Evolutionary conservation across 192 early-diverging fungal genomes (phyloP).

Genomic region (Dimargaris cristalligena): DNA sequence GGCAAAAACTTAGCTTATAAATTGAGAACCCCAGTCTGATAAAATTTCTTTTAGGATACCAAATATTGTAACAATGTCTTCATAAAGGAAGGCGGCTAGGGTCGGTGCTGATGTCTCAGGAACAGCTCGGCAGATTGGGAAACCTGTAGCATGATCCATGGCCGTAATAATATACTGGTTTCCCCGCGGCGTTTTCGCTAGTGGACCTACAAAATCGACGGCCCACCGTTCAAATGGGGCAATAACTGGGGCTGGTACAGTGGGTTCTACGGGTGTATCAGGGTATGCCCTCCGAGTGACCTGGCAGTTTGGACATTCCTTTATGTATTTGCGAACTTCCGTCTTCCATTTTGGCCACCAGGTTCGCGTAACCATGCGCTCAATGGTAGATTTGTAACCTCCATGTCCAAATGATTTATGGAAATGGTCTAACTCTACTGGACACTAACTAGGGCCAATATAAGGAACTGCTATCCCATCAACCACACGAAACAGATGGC

Average conservation of each 20-base stretch:
- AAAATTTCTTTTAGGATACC: constrained; percentile 5
- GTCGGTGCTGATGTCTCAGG: constrained; percentile 6
- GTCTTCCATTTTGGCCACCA: neutral
- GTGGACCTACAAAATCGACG: constrained; percentile 10
- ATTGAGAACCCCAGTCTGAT: constrained; percentile 10
- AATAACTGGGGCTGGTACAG: neutral
- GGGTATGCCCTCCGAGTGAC: no score
- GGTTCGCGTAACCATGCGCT: neutral
- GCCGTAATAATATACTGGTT: constrained; percentile 13
- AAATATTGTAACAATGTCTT: neutral
- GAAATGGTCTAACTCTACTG: neutral
- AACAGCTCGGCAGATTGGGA: neutral
- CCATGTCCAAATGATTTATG: neutral
- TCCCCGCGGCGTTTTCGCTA: neutral
- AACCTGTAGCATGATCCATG: constrained; percentile 12
- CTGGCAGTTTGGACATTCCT: neutral
- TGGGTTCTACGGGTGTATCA: no score
- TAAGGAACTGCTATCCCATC: neutral
- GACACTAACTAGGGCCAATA: neutral
- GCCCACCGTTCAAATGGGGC: constrained; percentile 9
- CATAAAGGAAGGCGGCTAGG: constrained; percentile 8
- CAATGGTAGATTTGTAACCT: neutral
- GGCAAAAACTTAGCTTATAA: neutral
- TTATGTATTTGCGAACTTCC: neutral
- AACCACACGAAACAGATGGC: neutral